Conservation (phyloP, 257 asterid species). For the Nicotiana knightiana region DNA sequence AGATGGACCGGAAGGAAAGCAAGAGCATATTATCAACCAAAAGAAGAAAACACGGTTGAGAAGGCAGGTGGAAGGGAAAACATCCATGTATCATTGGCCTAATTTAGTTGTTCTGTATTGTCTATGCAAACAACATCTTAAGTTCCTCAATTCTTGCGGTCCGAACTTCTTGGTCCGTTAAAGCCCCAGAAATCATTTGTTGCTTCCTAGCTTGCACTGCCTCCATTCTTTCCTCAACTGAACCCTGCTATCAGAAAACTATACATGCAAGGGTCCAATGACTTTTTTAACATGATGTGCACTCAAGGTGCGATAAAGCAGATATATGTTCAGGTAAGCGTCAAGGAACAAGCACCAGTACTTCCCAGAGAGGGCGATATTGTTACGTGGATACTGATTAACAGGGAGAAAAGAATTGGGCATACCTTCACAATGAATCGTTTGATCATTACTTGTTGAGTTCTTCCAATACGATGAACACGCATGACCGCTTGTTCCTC, state of each 20-base stretch:
- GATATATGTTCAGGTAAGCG: neutral
- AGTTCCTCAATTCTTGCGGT: slow-evolving; percentile 88
- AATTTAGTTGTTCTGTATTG: too few species aligned
- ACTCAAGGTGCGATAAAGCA: neutral
- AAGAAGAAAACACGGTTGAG: too few species aligned
- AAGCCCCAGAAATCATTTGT: slow-evolving; percentile 86
- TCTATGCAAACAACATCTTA: slow-evolving; percentile 84
- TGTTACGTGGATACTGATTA: neutral
- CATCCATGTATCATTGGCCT: too few species aligned
- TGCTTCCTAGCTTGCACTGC: slow-evolving; percentile 97
- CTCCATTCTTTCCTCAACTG: slow-evolving; percentile 96
- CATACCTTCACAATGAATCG: slow-evolving; percentile 86
- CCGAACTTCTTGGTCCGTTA: slow-evolving; percentile 95
- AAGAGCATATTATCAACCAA: too few species aligned
- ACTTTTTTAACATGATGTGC: neutral
- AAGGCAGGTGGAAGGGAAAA: too few species aligned
- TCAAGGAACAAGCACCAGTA: neutral
- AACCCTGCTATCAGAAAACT: slow-evolving; percentile 45
- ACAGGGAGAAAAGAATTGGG: neutral
- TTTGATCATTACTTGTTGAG: slow-evolving; percentile 61
- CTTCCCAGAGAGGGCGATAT: neutral
- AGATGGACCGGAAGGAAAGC: too few species aligned
- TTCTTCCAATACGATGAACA: slow-evolving; percentile 96
- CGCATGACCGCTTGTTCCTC: slow-evolving; percentile 99
- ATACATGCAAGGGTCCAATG: neutral